Percentiles rank a stretch among this genome's conserved stretches.
Conservation (phyloP, 1,139 yeast species). For the Scheffersomyces parashehatae region DNA sequence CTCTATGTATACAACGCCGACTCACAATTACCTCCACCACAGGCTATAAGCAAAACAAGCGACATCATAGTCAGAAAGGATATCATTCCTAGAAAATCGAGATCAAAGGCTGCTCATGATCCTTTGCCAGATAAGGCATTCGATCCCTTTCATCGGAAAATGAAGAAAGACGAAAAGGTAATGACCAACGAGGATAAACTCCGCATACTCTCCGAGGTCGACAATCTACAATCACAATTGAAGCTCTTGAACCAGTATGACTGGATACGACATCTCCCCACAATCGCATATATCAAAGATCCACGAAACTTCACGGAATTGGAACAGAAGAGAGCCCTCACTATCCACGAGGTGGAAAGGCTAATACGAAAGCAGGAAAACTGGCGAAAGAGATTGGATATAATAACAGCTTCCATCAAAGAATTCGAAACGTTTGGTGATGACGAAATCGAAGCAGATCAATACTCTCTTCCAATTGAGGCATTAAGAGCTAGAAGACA, state of each 20-base stretch:
- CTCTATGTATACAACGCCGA: constrained; percentile 13
- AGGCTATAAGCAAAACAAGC: constrained; percentile 7
- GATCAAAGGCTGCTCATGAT: constrained; percentile 25
- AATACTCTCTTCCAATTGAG: constrained; percentile 20
- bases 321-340: constrained; percentile 47
- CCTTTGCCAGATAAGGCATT: constrained; percentile 48
- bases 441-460: constrained; percentile 16
- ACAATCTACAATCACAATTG: constrained; percentile 46
- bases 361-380: constrained; percentile 50
- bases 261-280: constrained; percentile 56
- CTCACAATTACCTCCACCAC: constrained; percentile 6
- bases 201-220: constrained; percentile 52
- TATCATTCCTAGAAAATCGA: constrained; percentile 23
- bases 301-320: constrained; percentile 49
- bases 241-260: constrained; percentile 49
- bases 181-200: constrained; percentile 61
- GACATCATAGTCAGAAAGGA: constrained; percentile 7
- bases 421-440: constrained; percentile 10
- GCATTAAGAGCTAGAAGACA: constrained; percentile 19
- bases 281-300: constrained; percentile 56
- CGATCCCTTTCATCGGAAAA: constrained; percentile 53
- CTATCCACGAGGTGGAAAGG: constrained; percentile 50
- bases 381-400: constrained; percentile 39
- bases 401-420: constrained; percentile 27
- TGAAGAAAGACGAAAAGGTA: constrained; percentile 67